These are phyloP conservation scores for Cyclostephanos invisitatus DNA, from an alignment of 108 stramenopile species.

Conservation along the genomic window DNA sequence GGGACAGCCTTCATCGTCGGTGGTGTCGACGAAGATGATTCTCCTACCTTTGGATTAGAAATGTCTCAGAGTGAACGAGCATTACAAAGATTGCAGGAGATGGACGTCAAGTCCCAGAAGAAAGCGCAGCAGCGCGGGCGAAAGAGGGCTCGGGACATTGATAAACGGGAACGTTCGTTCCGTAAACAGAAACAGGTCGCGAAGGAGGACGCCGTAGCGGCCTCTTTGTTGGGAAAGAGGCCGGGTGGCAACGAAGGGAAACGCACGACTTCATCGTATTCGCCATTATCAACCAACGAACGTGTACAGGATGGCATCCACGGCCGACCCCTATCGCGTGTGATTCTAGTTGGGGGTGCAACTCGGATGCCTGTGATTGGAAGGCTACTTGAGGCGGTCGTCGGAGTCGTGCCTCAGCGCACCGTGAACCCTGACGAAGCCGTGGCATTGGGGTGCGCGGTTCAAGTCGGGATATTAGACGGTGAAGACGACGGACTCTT, in stretches of 20 bases:
- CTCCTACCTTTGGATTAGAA: background rate
- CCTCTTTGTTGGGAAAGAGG: slow-evolving; percentile 38
- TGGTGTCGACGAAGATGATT: slow-evolving; percentile 22
- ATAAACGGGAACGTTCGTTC: slow-evolving; percentile 66
- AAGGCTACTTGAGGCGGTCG: slow-evolving; percentile 67
- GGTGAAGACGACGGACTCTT: slow-evolving; percentile 71
- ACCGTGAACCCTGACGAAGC: slow-evolving; percentile 90
- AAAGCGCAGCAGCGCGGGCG: slow-evolving; percentile 79
- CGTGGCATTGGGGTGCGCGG: slow-evolving; percentile 87
- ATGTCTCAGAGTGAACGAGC: slow-evolving; percentile 33
- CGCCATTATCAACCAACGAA: slow-evolving; percentile 28
- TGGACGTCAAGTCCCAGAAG: slow-evolving; percentile 66
- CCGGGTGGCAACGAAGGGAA: slow-evolving; percentile 3
- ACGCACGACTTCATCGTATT: background rate
- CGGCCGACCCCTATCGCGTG: slow-evolving; percentile 78
- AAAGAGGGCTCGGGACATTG: slow-evolving; percentile 63
- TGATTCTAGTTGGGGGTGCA: slow-evolving; percentile 89
- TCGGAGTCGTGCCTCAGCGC: slow-evolving; percentile 72
- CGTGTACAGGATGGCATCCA: slow-evolving; percentile 76
- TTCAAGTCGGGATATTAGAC: slow-evolving; percentile 88
- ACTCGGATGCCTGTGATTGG: slow-evolving; percentile 88
- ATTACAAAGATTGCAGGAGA: slow-evolving; percentile 39
- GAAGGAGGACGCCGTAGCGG: slow-evolving; percentile 35
- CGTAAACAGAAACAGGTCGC: slow-evolving; percentile 67
- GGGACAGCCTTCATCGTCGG: slow-evolving; percentile 5